A percentile compares a stretch with the other conserved stretches of the same genome.
phyloP scores from a whole-genome alignment of 768 basidiomycete genomes.

The Chlorophyllum brunneum region DNA sequence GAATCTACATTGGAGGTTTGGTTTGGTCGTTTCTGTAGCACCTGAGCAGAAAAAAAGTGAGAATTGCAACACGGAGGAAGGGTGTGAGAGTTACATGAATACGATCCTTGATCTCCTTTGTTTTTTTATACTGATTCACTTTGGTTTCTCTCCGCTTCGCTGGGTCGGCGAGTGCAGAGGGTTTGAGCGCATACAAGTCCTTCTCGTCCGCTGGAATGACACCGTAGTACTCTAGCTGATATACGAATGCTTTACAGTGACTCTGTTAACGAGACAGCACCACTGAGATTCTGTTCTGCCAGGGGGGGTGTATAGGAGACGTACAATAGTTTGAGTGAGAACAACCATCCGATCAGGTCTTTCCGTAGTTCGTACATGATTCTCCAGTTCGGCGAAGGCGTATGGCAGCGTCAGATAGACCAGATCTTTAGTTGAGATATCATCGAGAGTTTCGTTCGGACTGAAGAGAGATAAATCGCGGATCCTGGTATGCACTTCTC shows the following conservation, averaged over 20 bases:
- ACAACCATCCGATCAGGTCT: conserved; percentile 52
- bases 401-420: conserved; percentile 75
- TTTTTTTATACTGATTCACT: conserved; percentile 85
- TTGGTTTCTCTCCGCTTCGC: conserved; percentile 78
- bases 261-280: conserved; percentile 30
- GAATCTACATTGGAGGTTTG: conserved; percentile 29
- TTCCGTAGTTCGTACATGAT: conserved; percentile 52
- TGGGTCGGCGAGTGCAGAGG: conserved; percentile 54
- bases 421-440: conserved; percentile 74
- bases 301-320: conserved; percentile 17
- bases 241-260: conserved; percentile 43
- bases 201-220: conserved; percentile 62
- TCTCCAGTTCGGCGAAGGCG: conserved; percentile 60
- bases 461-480: conserved; percentile 71
- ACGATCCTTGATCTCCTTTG: conserved; percentile 70
- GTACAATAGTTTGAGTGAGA: conserved; percentile 56
- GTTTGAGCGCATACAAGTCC: conserved; percentile 45
- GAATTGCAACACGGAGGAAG: background rate
- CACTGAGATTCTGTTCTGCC: background rate
- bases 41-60: conserved; percentile 27
- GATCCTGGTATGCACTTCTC: conserved; percentile 48
- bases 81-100: conserved; percentile 53
- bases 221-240: conserved; percentile 57
- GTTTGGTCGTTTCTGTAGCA: conserved; percentile 50
- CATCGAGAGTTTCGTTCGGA: conserved; percentile 77